Percentiles rank a stretch among this genome's conserved stretches.
Conservation (phyloP, 495 filamentous ascomycete genomes). For the Cercophora samala region DNA sequence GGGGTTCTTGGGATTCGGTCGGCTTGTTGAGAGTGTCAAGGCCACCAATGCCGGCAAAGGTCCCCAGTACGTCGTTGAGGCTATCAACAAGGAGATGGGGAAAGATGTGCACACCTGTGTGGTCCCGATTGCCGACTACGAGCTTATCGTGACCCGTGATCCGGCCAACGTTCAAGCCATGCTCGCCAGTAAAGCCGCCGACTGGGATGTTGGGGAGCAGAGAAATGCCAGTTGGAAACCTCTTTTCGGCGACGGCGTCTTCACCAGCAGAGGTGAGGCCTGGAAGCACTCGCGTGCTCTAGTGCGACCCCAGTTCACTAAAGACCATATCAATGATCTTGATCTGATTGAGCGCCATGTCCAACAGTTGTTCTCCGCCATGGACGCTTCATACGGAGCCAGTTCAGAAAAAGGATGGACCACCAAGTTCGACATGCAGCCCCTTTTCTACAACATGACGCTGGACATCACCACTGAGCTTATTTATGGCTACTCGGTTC, state of each 20-base stretch:
- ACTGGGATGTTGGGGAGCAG: conserved; percentile 55
- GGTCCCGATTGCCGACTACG: conserved; percentile 28
- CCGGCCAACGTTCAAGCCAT: conserved; percentile 63
- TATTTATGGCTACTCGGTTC: conserved; percentile 59
- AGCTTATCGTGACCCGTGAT: conserved; percentile 52
- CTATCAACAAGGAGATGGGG: conserved; percentile 28
- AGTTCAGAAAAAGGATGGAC: conserved; percentile 24
- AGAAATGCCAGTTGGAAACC: conserved; percentile 50
- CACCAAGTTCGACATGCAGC: conserved; percentile 53
- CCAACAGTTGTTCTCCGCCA: conserved; percentile 41
- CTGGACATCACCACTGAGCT: conserved; percentile 72
- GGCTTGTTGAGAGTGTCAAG: conserved; percentile 19
- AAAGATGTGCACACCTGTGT: conserved; percentile 23
- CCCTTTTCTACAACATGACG: conserved; percentile 62
- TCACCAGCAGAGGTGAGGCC: conserved; percentile 60
- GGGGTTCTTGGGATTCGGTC: conserved; percentile 25
- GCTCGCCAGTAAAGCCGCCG: conserved; percentile 56
- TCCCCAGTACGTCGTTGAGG: conserved; percentile 25
- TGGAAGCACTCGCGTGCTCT: conserved; percentile 66
- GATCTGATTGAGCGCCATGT: conserved; percentile 61
- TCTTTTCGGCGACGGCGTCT: conserved; percentile 66
- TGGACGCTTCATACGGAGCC: conserved; percentile 18
- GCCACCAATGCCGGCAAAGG: conserved; percentile 19
- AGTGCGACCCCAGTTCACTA: conserved; percentile 61
- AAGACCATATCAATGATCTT: conserved; percentile 58